Evolutionary conservation across 2,329 filamentous ascomycete genomes (phyloP).

Genomic region (Fusarium zealandicum): DNA sequence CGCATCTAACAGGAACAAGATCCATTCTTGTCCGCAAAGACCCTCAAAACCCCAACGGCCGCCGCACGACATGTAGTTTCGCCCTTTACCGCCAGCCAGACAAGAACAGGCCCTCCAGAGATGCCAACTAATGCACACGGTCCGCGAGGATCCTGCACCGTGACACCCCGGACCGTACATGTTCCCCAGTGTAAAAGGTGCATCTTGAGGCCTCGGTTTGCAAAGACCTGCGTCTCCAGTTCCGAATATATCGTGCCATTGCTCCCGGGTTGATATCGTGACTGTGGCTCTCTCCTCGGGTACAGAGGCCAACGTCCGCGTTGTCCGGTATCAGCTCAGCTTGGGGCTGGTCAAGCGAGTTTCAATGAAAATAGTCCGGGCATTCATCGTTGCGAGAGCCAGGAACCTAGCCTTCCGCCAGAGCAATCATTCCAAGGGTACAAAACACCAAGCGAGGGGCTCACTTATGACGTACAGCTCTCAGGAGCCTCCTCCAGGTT

Average conservation of each 20-base stretch:
- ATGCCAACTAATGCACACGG: constrained; percentile 29
- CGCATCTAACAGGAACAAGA: constrained; percentile 20
- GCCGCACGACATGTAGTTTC: constrained; percentile 26
- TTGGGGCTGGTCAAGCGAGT: background rate
- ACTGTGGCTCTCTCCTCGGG: constrained; percentile 5
- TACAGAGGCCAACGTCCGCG: background rate
- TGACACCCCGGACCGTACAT: constrained; percentile 14
- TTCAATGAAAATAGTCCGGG: background rate
- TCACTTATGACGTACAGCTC: constrained; percentile 18
- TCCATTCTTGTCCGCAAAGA: background rate
- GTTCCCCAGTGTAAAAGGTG: background rate
- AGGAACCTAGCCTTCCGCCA: background rate
- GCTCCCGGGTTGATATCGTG: constrained; percentile 24
- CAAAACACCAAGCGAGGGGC: background rate
- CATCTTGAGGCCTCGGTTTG: constrained; percentile 4
- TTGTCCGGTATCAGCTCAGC: constrained; percentile 2
- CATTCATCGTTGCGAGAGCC: background rate
- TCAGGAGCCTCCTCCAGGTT: constrained; percentile 2
- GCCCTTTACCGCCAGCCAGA: constrained; percentile 33
- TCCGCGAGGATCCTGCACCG: constrained; percentile 19
- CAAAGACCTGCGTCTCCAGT: background rate
- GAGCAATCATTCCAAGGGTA: background rate
- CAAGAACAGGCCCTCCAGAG: background rate
- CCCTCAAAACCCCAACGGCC: constrained; percentile 1
- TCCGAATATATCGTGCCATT: constrained; percentile 22